Conservation (phyloP, 2,329 filamentous ascomycete species). For the Botrytis medusae region DNA sequence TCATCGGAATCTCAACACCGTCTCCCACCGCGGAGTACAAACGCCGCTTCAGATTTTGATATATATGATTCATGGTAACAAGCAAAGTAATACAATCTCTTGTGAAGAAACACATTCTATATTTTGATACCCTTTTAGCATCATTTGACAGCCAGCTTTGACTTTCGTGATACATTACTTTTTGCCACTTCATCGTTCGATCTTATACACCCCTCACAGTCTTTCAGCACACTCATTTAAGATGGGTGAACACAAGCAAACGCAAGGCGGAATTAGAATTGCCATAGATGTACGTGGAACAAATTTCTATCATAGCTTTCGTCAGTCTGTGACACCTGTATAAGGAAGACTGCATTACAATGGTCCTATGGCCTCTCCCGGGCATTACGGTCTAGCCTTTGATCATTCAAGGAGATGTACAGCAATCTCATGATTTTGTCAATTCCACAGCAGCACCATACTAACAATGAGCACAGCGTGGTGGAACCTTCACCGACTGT, state of each 20-base stretch:
- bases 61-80: conserved; percentile 10
- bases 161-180: background rate
- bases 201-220: background rate
- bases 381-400: conserved; percentile 6
- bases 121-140: background rate
- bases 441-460: background rate
- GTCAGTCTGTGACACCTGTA: conserved; percentile 32
- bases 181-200: conserved; percentile 6
- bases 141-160: background rate
- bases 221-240: conserved; percentile 26
- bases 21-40: conserved; percentile 19
- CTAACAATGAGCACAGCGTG: conserved; percentile 52
- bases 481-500: conserved; percentile 91
- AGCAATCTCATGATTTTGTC: background rate
- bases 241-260: conserved; percentile 24
- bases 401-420: conserved; percentile 22
- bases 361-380: background rate
- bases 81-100: background rate
- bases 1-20: conserved; percentile 20
- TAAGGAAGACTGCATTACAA: conserved; percentile 1
- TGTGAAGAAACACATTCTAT: background rate
- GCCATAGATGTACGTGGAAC: conserved; percentile 52
- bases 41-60: conserved; percentile 11
- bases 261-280: conserved; percentile 63
- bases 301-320: conserved; percentile 1